Evolutionary conservation across 2,329 filamentous ascomycete species (phyloP).

Genomic region (Nothopassalora personata): DNA sequence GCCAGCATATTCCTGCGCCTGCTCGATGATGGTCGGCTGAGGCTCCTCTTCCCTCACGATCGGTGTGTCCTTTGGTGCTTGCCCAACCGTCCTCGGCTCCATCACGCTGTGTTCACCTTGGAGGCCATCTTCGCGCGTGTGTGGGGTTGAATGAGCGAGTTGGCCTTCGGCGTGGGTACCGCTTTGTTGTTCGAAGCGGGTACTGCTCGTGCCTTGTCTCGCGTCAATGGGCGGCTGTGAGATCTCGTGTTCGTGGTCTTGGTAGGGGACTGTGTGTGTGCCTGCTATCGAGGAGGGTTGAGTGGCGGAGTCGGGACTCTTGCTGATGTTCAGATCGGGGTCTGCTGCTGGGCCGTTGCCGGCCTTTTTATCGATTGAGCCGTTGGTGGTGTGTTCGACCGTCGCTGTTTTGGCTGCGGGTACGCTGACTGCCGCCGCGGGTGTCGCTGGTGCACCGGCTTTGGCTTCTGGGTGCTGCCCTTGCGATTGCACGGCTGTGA

Average conservation of each 20-base stretch:
- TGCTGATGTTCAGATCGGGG: conserved; percentile 12
- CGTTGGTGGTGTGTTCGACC: conserved; percentile 1
- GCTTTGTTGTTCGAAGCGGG: conserved; percentile 38
- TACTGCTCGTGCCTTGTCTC: conserved; percentile 38
- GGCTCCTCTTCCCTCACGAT: conserved; percentile 27
- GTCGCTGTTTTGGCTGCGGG: background rate
- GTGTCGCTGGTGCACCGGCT: conserved; percentile 3
- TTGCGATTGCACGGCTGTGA: conserved; percentile 4
- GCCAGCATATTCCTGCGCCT: conserved; percentile 39
- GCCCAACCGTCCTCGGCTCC: conserved; percentile 45
- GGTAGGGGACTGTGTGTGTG: conserved; percentile 24
- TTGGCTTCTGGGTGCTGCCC: background rate
- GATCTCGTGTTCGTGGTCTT: conserved; percentile 29
- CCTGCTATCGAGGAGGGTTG: conserved; percentile 17
- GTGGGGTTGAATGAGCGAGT: conserved; percentile 40
- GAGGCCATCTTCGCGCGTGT: conserved; percentile 38
- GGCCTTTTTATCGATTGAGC: background rate
- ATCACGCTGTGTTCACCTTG: conserved; percentile 44
- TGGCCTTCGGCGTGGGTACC: conserved; percentile 42
- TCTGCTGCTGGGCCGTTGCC: conserved; percentile 1
- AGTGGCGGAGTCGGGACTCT: conserved; percentile 7
- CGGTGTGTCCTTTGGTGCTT: conserved; percentile 45
- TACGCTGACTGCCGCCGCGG: background rate
- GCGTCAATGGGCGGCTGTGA: conserved; percentile 33
- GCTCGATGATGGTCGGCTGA: conserved; percentile 37